Evolutionary conservation across 1,284 basidiomycete genomes (phyloP).

Genomic region (Somion occarium): DNA sequence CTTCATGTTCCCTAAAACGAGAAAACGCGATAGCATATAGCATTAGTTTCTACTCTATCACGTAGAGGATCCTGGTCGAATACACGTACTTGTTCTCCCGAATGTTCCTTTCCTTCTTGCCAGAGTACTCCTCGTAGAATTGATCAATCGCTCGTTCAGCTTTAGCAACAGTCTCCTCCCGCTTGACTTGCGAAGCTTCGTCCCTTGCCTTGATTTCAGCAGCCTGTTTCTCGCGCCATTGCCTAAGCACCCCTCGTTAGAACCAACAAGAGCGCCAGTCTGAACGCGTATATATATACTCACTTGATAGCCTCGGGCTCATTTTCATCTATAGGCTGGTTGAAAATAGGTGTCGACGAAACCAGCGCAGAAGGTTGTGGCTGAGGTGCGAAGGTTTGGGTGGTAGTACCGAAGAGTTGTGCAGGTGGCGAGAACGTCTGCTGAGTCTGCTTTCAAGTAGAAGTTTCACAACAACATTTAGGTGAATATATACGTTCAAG

Average conservation of each 20-base stretch:
- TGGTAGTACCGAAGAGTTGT: conserved; percentile 38
- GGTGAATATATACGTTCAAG: not conserved
- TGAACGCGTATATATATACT: conserved; percentile 19
- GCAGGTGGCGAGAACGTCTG: conserved; percentile 13
- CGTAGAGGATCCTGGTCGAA: not conserved
- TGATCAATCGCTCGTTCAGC: conserved; percentile 93
- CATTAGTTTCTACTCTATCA: not conserved
- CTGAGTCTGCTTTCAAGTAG: conserved; percentile 5
- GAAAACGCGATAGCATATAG: too few species aligned
- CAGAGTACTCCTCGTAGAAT: conserved; percentile 93
- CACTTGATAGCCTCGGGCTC: conserved; percentile 88
- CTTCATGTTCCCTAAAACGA: conserved; percentile 76
- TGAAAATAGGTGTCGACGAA: conserved; percentile 70
- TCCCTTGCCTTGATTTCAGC: conserved; percentile 81
- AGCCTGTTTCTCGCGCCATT: conserved; percentile 87
- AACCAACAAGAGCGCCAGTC: not conserved
- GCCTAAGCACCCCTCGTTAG: conserved; percentile 35
- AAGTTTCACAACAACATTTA: not conserved
- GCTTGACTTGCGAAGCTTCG: conserved; percentile 74
- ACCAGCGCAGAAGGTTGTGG: conserved; percentile 65
- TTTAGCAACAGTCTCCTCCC: conserved; percentile 83
- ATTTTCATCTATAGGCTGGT: conserved; percentile 68
- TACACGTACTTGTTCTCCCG: conserved; percentile 88
- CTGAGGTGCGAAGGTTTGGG: conserved; percentile 63
- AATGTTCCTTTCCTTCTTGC: conserved; percentile 91